Percentiles rank a stretch among this genome's conserved stretches.
Conservation (phyloP, 495 filamentous ascomycete genomes). For the Neurospora sp. region DNA sequence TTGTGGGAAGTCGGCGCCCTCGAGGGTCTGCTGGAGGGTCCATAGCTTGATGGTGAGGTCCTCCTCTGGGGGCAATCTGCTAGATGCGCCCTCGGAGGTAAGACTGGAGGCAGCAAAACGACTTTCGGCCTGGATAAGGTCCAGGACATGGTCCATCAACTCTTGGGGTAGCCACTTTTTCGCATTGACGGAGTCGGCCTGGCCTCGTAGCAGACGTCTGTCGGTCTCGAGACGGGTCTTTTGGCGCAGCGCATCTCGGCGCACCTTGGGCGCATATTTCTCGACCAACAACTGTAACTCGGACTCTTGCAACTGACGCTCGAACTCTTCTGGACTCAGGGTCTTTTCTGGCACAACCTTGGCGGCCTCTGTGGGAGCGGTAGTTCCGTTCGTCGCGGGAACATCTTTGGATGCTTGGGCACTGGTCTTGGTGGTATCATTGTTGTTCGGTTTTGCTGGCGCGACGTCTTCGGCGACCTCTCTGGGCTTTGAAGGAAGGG, state of each 20-base stretch:
- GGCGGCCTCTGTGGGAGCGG: slow-evolving; percentile 28
- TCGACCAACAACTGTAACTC: slow-evolving; percentile 78
- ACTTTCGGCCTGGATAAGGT: slow-evolving; percentile 44
- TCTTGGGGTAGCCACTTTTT: slow-evolving; percentile 72
- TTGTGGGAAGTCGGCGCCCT: slow-evolving; percentile 55
- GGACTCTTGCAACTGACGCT: slow-evolving; percentile 68
- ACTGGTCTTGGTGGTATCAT: slow-evolving; percentile 16
- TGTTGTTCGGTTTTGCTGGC: slow-evolving; percentile 4
- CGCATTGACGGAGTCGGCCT: slow-evolving; percentile 57
- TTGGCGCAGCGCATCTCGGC: slow-evolving; percentile 56
- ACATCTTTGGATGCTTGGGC: slow-evolving; percentile 26
- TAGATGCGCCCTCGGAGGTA: slow-evolving; percentile 27
- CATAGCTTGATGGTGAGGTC: slow-evolving; percentile 70
- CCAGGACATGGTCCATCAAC: slow-evolving; percentile 63
- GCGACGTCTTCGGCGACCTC: slow-evolving; percentile 27
- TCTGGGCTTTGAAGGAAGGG: slow-evolving; percentile 58
- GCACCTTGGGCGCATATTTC: slow-evolving; percentile 61
- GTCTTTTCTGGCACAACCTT: slow-evolving; percentile 36
- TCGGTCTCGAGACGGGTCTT: slow-evolving; percentile 68
- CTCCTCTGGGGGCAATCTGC: slow-evolving; percentile 49
- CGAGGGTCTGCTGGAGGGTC: slow-evolving; percentile 63
- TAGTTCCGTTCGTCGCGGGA: slow-evolving; percentile 17
- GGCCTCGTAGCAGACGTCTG: slow-evolving; percentile 60
- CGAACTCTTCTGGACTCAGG: slow-evolving; percentile 73
- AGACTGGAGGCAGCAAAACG: slow-evolving; percentile 38